Evolutionary conservation across 768 basidiomycete genomes (phyloP), one percentile per base, ranked within the genome.

Genomic region (Leucocoprinus birnbaumii): DNA sequence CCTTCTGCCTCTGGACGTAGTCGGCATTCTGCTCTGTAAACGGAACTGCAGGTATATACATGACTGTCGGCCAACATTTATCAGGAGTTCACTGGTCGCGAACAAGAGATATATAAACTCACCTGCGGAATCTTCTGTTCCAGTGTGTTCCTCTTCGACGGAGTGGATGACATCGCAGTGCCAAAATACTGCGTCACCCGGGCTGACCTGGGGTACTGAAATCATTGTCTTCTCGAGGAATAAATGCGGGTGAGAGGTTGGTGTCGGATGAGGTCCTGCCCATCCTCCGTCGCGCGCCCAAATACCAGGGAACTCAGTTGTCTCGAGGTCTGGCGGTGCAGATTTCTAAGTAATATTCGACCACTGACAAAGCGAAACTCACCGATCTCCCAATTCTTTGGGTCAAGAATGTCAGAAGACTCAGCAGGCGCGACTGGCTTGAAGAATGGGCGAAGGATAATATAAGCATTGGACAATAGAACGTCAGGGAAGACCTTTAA

Each of bases 101-200:
- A 45, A 22, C n/a, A 18, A 19, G 8, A 11, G 16, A 51, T 25
- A 27, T 31, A n/a, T n/a, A n/a, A n/a, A n/a, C 65, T 35, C 38
- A 82, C 81, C 81, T 53, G 82, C 80, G 22, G 84, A 86, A 59
- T 84, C 83, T 40, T 63, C 71, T 1, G 65, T 64, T 3, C 86
- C 85, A 0, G 67, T 74, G 63, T 87, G 84, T 53, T 80, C 74
- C 41, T 59, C 50, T 60, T 81, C 79, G 22, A 81, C 79, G 1
- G 77, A 66, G 59, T 81, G 79, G 6, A 79, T 66, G 24, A 77
- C 74, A 63, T 81, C 79, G 54, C 84, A 85, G 60, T 88, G 86
- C 86, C 89, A 90, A 68, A 86, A 89, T 2, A 89, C 86, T 61
- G 85, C 82, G 63, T 91, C 89, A 1, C 90, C 90, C 0, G 89